Percentiles rank a stretch among this genome's conserved stretches.
phyloP scores from a whole-genome alignment of 805 yeast genomes.

The Nakazawaea holstii region DNA sequence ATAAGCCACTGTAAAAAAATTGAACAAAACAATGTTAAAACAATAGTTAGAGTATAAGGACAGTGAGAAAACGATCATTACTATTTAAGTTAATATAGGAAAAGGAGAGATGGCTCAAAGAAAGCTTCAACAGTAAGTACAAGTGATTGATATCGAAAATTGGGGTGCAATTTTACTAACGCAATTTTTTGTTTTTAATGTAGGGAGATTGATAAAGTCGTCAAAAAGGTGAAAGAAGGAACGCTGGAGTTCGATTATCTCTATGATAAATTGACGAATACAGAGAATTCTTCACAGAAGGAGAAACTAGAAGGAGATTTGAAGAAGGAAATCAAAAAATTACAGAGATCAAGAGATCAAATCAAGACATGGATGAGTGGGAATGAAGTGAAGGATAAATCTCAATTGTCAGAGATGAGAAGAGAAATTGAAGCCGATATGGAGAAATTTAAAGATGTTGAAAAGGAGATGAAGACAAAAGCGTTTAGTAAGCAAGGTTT shows the following conservation, averaged over 20 bases:
- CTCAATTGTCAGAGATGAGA: conserved; percentile 41
- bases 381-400: conserved; percentile 42
- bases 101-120: conserved; percentile 27
- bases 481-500: conserved; percentile 56
- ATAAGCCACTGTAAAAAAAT: background rate
- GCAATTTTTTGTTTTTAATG: background rate
- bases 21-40: background rate
- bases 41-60: background rate
- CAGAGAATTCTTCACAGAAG: conserved; percentile 46
- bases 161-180: too few species aligned
- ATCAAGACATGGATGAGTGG: conserved; percentile 56
- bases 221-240: conserved; percentile 57
- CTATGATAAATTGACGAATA: conserved; percentile 46
- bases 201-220: conserved; percentile 57
- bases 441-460: conserved; percentile 58
- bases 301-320: conserved; percentile 52
- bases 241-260: conserved; percentile 48
- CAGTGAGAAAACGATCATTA: background rate
- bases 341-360: conserved; percentile 56
- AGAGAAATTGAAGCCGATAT: conserved; percentile 38
- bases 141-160: too few species aligned
- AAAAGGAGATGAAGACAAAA: conserved; percentile 50
- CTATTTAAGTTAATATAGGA: too few species aligned
- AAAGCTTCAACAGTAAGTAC: conserved; percentile 32
- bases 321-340: conserved; percentile 55